A percentile compares a stretch with the other conserved stretches of the same genome.
Conservation (phyloP, 2,329 filamentous ascomycete genomes). For the Geoglossum cookeanum region DNA sequence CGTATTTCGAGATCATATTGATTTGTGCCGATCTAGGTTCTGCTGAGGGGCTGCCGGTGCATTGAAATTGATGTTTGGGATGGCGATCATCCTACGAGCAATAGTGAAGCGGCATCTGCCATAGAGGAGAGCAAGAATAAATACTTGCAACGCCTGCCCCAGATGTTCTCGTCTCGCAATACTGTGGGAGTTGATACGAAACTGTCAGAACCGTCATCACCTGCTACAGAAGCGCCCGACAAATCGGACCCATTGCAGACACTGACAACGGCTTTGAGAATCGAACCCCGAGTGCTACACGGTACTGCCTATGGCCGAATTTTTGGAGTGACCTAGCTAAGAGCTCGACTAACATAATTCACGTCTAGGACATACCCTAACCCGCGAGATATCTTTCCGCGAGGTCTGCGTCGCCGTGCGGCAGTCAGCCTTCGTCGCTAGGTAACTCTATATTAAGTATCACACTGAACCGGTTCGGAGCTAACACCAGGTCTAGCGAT, state of each 20-base stretch:
- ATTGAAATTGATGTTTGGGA: slow-evolving; percentile 96
- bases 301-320: slow-evolving; percentile 22
- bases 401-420: slow-evolving; percentile 67
- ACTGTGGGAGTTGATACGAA: slow-evolving; percentile 6
- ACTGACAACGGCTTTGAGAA: slow-evolving; percentile 16
- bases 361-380: slow-evolving; percentile 48
- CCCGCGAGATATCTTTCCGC: slow-evolving; percentile 68
- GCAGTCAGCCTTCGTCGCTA: slow-evolving; percentile 58
- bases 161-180: slow-evolving; percentile 2
- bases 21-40: slow-evolving; percentile 30
- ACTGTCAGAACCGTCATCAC: neutral
- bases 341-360: neutral
- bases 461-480: neutral
- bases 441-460: slow-evolving; percentile 5
- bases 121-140: slow-evolving; percentile 7
- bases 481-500: slow-evolving; percentile 22
- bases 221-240: neutral
- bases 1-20: neutral
- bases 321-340: neutral
- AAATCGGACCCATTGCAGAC: neutral
- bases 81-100: slow-evolving; percentile 31
- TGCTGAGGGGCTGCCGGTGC: slow-evolving; percentile 63
- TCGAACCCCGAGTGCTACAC: slow-evolving; percentile 66
- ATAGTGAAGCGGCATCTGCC: slow-evolving; percentile 10
- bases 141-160: slow-evolving; percentile 18